Percentiles rank a stretch among this genome's conserved stretches.
Conservation (phyloP, 495 filamentous ascomycete genomes). For the Tuber calosporum region DNA sequence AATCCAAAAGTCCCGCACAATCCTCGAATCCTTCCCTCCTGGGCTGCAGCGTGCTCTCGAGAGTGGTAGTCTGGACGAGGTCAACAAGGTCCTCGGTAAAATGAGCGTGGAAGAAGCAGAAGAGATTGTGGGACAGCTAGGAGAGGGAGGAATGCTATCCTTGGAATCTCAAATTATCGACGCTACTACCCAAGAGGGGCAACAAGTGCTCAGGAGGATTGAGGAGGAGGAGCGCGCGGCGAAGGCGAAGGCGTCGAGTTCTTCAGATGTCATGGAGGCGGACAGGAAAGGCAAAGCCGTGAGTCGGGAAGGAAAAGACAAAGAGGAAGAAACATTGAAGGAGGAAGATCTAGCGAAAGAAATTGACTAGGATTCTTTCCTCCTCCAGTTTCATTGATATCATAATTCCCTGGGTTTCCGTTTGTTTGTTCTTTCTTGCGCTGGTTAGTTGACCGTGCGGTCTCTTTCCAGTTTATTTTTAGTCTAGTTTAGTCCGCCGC, state of each 20-base stretch:
- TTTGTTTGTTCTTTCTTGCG: slow-evolving; percentile 3
- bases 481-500: neutral
- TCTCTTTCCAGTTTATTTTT: neutral
- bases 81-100: slow-evolving; percentile 90
- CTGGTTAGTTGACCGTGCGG: neutral
- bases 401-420: neutral
- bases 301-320: slow-evolving; percentile 19
- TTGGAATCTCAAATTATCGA: slow-evolving; percentile 90
- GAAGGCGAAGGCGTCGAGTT: slow-evolving; percentile 26
- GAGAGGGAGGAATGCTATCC: slow-evolving; percentile 84
- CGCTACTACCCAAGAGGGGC: slow-evolving; percentile 86
- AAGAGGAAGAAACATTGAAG: slow-evolving; percentile 15
- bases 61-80: slow-evolving; percentile 78
- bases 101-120: slow-evolving; percentile 93
- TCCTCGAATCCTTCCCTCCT: slow-evolving; percentile 77
- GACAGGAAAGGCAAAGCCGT: slow-evolving; percentile 9
- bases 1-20: slow-evolving; percentile 58
- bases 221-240: slow-evolving; percentile 52
- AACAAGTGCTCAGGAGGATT: slow-evolving; percentile 66
- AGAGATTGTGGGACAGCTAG: slow-evolving; percentile 73
- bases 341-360: slow-evolving; percentile 19
- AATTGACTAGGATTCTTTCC: slow-evolving; percentile 16
- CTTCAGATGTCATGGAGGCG: slow-evolving; percentile 14
- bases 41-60: slow-evolving; percentile 74
- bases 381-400: neutral